Percentiles rank a stretch among this genome's conserved stretches.
Evolutionary conservation across 306 rosid species (phyloP).

Genomic region (Crotalaria pallida): DNA sequence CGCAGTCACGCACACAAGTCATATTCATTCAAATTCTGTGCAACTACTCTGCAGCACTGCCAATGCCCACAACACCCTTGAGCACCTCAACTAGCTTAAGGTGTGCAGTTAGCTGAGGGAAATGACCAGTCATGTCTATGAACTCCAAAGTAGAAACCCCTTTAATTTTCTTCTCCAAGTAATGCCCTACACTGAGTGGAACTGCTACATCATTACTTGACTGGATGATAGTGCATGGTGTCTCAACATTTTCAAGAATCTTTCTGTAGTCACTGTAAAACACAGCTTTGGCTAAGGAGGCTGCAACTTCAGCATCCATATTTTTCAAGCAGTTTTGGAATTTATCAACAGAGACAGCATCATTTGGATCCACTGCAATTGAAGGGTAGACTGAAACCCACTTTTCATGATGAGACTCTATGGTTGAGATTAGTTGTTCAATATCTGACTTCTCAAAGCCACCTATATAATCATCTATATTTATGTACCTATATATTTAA

Average conservation of each 20-base stretch:
- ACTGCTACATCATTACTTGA: conserved; percentile 38
- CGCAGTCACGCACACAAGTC: too few species aligned
- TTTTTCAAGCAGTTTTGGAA: conserved; percentile 37
- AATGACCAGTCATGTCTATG: conserved; percentile 48
- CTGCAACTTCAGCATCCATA: conserved; percentile 52
- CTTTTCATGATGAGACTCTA: conserved; percentile 39
- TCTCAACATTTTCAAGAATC: conserved; percentile 43
- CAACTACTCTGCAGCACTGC: not conserved
- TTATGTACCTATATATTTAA: conserved; percentile 39
- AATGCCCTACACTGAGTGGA: conserved; percentile 49
- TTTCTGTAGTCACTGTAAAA: conserved; percentile 59
- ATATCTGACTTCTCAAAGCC: conserved; percentile 47
- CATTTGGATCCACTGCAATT: conserved; percentile 41
- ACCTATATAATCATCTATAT: conserved; percentile 56
- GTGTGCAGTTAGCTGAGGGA: conserved; percentile 72
- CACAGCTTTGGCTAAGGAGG: conserved; percentile 48
- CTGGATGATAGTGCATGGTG: conserved; percentile 67
- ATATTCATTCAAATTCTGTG: not conserved
- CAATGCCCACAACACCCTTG: conserved; percentile 33
- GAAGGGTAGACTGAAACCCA: conserved; percentile 52
- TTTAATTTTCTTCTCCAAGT: conserved; percentile 57
- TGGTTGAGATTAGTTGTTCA: conserved; percentile 36
- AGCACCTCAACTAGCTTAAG: conserved; percentile 55
- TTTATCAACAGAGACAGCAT: conserved; percentile 42
- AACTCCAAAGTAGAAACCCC: conserved; percentile 45